These are phyloP conservation scores for Zymoseptoria tritici DNA, from an alignment of 2,329 filamentous ascomycete species.

Conservation along the genomic window DNA sequence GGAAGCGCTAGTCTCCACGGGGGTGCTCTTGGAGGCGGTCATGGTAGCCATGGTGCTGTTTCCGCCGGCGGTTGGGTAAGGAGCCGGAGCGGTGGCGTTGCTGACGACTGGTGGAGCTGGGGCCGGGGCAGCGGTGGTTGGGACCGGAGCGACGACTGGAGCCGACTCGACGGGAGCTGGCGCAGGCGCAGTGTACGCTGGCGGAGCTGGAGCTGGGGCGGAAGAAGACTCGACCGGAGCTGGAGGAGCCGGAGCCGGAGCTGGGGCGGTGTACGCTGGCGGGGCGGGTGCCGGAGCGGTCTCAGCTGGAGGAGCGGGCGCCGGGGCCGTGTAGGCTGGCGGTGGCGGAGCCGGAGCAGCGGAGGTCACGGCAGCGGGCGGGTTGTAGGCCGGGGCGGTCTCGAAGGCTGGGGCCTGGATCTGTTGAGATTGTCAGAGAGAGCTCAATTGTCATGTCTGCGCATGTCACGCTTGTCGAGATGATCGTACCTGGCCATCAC, in stretches of 20 bases:
- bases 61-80: constrained; percentile 13
- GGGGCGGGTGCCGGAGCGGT: constrained; percentile 4
- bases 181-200: constrained; percentile 4
- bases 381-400: constrained; percentile 3
- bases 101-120: constrained; percentile 2
- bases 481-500: constrained; percentile 11
- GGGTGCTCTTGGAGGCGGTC: constrained; percentile 6
- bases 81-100: constrained; percentile 10
- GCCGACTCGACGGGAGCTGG: constrained; percentile 1
- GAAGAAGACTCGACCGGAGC: constrained; percentile 3
- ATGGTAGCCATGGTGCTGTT: constrained; percentile 11
- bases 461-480: not conserved
- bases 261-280: constrained; percentile 7
- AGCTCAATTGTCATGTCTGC: not conserved
- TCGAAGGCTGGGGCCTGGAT: constrained; percentile 5
- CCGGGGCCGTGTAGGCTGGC: constrained; percentile 4
- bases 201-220: not conserved
- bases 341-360: constrained; percentile 3
- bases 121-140: not conserved
- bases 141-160: constrained; percentile 1
- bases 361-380: constrained; percentile 1
- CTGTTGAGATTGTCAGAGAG: not conserved
- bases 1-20: constrained; percentile 1
- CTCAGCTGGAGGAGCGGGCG: constrained; percentile 2
- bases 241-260: constrained; percentile 1